A percentile compares a stretch with the other conserved stretches of the same genome.
Evolutionary conservation across 176 grass and related monocot species (phyloP).

Genomic region (Bonia amplexicaulis): DNA sequence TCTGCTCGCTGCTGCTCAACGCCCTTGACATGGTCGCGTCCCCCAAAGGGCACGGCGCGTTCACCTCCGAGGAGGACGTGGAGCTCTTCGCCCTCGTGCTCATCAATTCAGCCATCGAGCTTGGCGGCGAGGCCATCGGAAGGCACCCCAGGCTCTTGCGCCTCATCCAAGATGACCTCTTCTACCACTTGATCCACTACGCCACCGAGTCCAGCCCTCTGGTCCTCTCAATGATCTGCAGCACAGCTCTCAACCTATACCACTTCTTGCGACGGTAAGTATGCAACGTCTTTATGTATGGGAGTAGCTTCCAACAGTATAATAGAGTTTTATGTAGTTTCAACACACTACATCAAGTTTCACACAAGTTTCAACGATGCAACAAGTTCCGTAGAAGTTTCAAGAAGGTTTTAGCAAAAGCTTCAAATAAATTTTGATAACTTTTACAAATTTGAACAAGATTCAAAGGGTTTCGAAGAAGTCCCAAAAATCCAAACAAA

Average conservation of each 20-base stretch:
- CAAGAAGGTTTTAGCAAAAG: too few relatives aligned
- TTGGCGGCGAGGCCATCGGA: conserved; percentile 76
- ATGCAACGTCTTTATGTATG: not conserved
- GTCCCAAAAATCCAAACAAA: too few relatives aligned
- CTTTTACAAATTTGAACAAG: too few relatives aligned
- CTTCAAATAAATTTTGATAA: too few relatives aligned
- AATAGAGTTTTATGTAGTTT: too few relatives aligned
- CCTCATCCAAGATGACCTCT: conserved; percentile 84
- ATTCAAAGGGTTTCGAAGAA: too few relatives aligned
- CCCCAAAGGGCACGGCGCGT: conserved; percentile 45
- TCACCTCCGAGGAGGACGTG: conserved; percentile 77
- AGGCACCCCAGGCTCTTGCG: conserved; percentile 67
- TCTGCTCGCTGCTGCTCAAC: conserved; percentile 76
- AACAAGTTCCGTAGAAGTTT: too few relatives aligned
- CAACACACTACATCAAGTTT: too few relatives aligned
- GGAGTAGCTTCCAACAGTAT: too few relatives aligned
- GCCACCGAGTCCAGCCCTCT: conserved; percentile 56
- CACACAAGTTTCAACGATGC: too few relatives aligned
- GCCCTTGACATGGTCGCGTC: conserved; percentile 50
- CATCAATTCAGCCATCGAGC: conserved; percentile 75
- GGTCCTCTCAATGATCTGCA: conserved; percentile 98
- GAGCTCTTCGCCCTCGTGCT: conserved; percentile 89
- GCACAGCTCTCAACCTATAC: conserved; percentile 81
- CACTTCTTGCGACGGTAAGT: conserved; percentile 69
- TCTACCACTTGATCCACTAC: conserved; percentile 69